A percentile compares a stretch with the other conserved stretches of the same genome.
Conservation (phyloP, 331 rosid species). For the Quercus lobata region DNA sequence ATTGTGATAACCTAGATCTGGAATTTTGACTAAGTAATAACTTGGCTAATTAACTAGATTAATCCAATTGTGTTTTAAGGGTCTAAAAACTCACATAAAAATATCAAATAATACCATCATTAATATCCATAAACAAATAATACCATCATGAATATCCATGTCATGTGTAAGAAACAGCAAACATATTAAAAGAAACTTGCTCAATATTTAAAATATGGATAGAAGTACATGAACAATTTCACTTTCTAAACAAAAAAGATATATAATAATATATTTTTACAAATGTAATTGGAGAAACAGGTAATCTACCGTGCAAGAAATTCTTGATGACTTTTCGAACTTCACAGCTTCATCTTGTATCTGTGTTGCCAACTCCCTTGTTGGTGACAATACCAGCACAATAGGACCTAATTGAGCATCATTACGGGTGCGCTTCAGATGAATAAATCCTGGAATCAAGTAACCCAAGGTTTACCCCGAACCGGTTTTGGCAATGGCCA, state of each 20-base stretch:
- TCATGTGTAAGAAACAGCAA: neutral
- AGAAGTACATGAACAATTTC: neutral
- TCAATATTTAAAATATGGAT: neutral
- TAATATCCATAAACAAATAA: slow-evolving; percentile 5
- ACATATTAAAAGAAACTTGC: neutral
- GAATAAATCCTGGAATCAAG: slow-evolving; percentile 82
- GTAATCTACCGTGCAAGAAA: slow-evolving; percentile 71
- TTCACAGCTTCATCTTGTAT: slow-evolving; percentile 96
- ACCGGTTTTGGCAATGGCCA: slow-evolving; percentile 97
- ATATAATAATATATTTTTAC: neutral
- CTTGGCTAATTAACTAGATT: no score
- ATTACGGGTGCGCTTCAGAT: slow-evolving; percentile 70
- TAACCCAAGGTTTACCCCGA: slow-evolving; percentile 98
- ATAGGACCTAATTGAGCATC: slow-evolving; percentile 74
- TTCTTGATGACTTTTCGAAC: slow-evolving; percentile 81
- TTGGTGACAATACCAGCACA: slow-evolving; percentile 85
- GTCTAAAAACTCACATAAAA: no score
- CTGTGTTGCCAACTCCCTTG: slow-evolving; percentile 96
- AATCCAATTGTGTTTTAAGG: no score
- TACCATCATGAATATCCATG: neutral
- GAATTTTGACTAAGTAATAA: no score
- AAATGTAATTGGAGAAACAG: neutral
- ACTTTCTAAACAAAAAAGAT: neutral
- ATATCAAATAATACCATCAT: slow-evolving; percentile 60
- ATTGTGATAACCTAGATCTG: no score